Percentiles rank a stretch among this genome's conserved stretches.
Conservation (phyloP, 805 yeast genomes). For the Torulaspora franciscae region DNA sequence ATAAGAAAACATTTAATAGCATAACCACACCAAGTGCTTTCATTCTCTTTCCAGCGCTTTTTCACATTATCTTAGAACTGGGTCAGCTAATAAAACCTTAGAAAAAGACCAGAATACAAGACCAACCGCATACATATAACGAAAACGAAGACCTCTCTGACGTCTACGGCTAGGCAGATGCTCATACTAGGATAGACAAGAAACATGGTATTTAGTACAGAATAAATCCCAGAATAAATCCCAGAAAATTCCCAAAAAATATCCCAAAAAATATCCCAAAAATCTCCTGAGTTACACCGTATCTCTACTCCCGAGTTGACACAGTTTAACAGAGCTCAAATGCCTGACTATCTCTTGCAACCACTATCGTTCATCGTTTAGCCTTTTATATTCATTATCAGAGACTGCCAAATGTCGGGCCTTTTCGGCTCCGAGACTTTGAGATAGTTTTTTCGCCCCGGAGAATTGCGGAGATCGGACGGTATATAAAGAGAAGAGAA, state of each 20-base stretch:
- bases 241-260: not conserved
- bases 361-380: not conserved
- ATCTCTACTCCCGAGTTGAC: not conserved
- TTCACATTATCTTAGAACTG: too few relatives aligned
- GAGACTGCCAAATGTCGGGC: not conserved
- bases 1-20: too few relatives aligned
- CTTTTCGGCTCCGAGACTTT: constrained; percentile 7
- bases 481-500: not conserved
- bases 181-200: too few relatives aligned
- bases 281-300: not conserved
- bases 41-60: too few relatives aligned
- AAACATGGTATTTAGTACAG: too few relatives aligned
- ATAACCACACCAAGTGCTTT: too few relatives aligned
- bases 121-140: too few relatives aligned
- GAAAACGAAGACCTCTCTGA: too few relatives aligned
- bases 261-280: not conserved
- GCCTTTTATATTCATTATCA: not conserved
- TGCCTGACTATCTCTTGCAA: not conserved
- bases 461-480: not conserved
- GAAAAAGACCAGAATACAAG: too few relatives aligned
- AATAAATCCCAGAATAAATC: not conserved
- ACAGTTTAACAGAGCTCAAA: not conserved
- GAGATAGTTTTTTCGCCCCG: constrained; percentile 1
- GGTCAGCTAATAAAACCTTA: too few relatives aligned
- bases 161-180: too few relatives aligned